A percentile compares a stretch with the other conserved stretches of the same genome.
Evolutionary conservation across 768 basidiomycete species (phyloP).

Genomic region (Xerocomellus dryophilus): DNA sequence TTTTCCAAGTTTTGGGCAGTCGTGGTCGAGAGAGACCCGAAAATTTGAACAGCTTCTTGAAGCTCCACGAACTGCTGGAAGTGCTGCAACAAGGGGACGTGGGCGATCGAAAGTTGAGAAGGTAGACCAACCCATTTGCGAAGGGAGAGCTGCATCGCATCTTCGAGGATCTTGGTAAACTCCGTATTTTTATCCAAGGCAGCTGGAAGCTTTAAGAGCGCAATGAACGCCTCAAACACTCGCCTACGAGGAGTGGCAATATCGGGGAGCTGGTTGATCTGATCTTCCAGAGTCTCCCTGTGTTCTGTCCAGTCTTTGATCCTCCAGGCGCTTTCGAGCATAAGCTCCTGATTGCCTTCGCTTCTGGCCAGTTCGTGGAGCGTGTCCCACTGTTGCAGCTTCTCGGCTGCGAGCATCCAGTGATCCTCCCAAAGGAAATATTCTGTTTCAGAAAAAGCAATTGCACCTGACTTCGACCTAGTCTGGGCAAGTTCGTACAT

Average conservation of each 20-base stretch:
- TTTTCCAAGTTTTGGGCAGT: constrained; percentile 88
- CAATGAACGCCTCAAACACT: constrained; percentile 95
- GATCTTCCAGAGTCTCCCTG: constrained; percentile 73
- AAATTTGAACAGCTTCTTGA: constrained; percentile 93
- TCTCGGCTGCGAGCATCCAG: constrained; percentile 94
- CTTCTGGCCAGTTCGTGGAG: constrained; percentile 85
- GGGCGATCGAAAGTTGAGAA: constrained; percentile 80
- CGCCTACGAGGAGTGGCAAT: constrained; percentile 92
- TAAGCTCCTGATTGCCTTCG: constrained; percentile 88
- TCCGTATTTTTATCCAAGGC: constrained; percentile 82
- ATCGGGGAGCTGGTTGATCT: constrained; percentile 76
- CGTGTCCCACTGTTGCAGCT: constrained; percentile 97
- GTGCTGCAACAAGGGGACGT: constrained; percentile 91
- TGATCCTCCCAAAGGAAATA: constrained; percentile 99
- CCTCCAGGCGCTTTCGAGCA: constrained; percentile 95
- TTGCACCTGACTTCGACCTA: constrained; percentile 72
- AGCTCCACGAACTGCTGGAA: constrained; percentile 99
- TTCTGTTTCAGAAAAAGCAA: constrained; percentile 92
- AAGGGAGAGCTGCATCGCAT: constrained; percentile 93
- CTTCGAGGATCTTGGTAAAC: constrained; percentile 86
- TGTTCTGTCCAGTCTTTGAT: constrained; percentile 88
- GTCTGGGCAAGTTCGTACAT: constrained; percentile 89
- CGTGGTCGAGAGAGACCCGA: constrained; percentile 83
- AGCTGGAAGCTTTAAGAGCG: constrained; percentile 80
- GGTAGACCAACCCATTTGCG: constrained; percentile 95